Base-by-base conservation (phyloP, 129 eudicot genomes). In the Flaveria sonorensis region DNA sequence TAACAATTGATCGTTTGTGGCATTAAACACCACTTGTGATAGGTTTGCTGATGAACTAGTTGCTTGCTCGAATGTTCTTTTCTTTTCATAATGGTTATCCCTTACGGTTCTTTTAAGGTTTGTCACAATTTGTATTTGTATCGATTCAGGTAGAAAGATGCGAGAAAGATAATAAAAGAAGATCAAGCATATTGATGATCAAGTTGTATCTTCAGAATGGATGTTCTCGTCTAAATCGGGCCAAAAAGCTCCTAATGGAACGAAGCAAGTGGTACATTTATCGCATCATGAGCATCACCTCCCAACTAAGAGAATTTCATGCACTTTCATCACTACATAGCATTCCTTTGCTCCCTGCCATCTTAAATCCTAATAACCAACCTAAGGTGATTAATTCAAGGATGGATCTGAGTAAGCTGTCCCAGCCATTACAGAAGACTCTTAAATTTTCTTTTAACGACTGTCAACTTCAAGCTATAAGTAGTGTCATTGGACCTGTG, bases 261-360 rank as follows among this genome's bases (percentile, higher is more conserved):
- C 75, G 99, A 82, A 95, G 97, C 89, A 95, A 92, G 87, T 95
- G 99, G 99, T 88, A 72, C 83, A 74, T 91, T 80, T 83, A 88
- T 79, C 91, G 91, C 67, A 75, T 95, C 81, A 84, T 90, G 96
- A 89, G 87, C 74, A 91, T 95, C 71, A 89, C 96, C 53, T 89
- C 99, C 62, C 99, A 95, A 77, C 87, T 91, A 60, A 85, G 97
- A 82, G 97, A 95, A 80, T 95, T 95, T 80, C 99, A 91, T 85
- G 99, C 99, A 76, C 77, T 95, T 69, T 89, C 99, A 48, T 88
- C 97, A 5, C 81, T 89, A 80, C 87, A 73, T 30, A 84, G 85
- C 81, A 92, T 88, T 51, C 97, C 97, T 86, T 83, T 90, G 69
- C 88, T 91, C 80, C 93, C 99, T 32, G 74, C 80, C 23, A 89